Evolutionary conservation across 495 filamentous ascomycete species (phyloP), one percentile per base, ranked within the genome.

Genomic region (Entonaema liquescens): DNA sequence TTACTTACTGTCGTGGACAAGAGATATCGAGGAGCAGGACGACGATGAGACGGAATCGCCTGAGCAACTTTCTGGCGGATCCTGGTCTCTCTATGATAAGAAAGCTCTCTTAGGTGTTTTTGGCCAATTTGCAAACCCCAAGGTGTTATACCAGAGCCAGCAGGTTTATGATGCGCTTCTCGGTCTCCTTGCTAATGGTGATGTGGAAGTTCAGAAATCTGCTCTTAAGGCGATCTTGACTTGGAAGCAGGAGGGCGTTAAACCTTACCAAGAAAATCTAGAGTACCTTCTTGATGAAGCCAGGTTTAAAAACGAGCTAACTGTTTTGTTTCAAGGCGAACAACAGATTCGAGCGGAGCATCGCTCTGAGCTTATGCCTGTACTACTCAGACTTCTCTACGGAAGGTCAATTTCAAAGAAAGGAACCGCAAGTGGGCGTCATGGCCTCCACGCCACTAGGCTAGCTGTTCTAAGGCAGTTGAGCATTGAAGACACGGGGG

Each of bases 211-310:
- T 15, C 95, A 99, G 71, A 93, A 92, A 62, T 84, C 87, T 67
- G 88, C 93, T 3, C 85, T 99, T 35, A 94, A 93, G 73, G 93
- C 91, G 29, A 87, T 99, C 21, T 85, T 95, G 49, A 88, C 93
- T 0, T 98, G 95, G 95, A 98, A 97, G 76, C 84, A 87, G 36
- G 82, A 90, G 2, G 87, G 84, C 17, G 83, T 99, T 53, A 84
- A 84, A 50, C 88, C 89, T 2, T 98, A 97, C 74, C 87, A 94
- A 67, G 94, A 97, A 71, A 91, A 93, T 67, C 83, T 99, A 7
- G 85, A 92, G 38, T 95, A 95, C 68, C 84, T 99, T 4, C 84
- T 98, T 13, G 96, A 99, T 71, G 95, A 98, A 65, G 87, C 92
- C 2, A 84, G 92, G 49, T 98, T 98, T 80, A 90, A 92, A 72